Evolutionary conservation across 306 rosid species (phyloP).

Genomic region (Rosa rugosa): DNA sequence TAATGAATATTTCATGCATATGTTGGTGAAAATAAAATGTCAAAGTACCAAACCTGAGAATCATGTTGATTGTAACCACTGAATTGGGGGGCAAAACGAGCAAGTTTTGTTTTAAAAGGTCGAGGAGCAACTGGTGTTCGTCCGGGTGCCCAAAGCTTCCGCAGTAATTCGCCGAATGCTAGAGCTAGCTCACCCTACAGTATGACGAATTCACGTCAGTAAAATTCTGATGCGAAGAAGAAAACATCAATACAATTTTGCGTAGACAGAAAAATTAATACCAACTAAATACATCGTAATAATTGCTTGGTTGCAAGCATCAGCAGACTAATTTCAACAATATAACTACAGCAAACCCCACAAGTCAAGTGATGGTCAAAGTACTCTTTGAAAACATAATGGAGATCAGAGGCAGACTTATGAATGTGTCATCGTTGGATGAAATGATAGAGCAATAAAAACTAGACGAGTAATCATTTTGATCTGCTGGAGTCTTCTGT

Average conservation of each 20-base stretch:
- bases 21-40: slow-evolving; percentile 5
- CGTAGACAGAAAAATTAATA: background rate
- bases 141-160: slow-evolving; percentile 98
- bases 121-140: slow-evolving; percentile 91
- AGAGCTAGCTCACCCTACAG: slow-evolving; percentile 90
- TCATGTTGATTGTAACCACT: slow-evolving; percentile 98
- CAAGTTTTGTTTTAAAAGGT: slow-evolving; percentile 88
- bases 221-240: background rate
- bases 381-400: background rate
- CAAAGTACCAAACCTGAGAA: slow-evolving; percentile 78
- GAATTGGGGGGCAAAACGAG: slow-evolving; percentile 99
- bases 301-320: background rate
- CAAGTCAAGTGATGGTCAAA: background rate
- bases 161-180: slow-evolving; percentile 94
- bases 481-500: no score
- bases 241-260: background rate
- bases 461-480: background rate
- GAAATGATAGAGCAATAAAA: background rate
- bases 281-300: background rate
- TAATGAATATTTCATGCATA: slow-evolving; percentile 23
- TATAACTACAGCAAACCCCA: background rate
- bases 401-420: background rate
- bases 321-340: background rate
- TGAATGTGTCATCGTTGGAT: background rate
- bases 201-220: background rate